phyloP scores from a whole-genome alignment of 495 filamentous ascomycete genomes.

The Rusavskia elegans region DNA sequence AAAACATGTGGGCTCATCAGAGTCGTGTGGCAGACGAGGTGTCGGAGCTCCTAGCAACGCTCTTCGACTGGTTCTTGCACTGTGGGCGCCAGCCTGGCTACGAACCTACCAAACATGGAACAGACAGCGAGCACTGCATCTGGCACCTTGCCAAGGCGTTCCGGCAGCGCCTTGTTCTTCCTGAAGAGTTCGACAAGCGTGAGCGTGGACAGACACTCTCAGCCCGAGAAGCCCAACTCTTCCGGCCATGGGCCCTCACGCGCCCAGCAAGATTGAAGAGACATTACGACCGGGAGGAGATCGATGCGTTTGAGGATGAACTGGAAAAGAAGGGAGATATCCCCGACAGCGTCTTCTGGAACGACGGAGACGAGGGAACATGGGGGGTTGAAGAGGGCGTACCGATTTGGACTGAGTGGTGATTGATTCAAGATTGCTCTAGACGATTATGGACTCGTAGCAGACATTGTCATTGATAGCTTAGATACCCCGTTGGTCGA shows the following conservation, averaged over 20 bases:
- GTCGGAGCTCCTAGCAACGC: slow-evolving; percentile 19
- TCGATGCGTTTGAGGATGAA: not conserved
- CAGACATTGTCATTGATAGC: too few relatives aligned
- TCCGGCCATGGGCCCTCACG: slow-evolving; percentile 12
- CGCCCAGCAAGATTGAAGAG: not conserved
- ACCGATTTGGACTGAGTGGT: not conserved
- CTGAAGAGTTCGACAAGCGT: not conserved
- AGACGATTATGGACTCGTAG: too few relatives aligned
- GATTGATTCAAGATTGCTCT: too few relatives aligned
- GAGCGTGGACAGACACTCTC: not conserved
- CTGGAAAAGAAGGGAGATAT: slow-evolving; percentile 9
- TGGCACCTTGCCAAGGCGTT: slow-evolving; percentile 7
- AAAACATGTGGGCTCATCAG: slow-evolving; percentile 22
- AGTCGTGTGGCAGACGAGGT: slow-evolving; percentile 15
- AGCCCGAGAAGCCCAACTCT: slow-evolving; percentile 9
- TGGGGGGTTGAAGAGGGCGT: slow-evolving; percentile 3
- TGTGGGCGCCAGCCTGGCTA: not conserved
- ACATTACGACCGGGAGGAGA: not conserved
- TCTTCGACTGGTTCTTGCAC: slow-evolving; percentile 13
- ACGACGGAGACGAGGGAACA: slow-evolving; percentile 6
- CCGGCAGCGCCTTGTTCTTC: slow-evolving; percentile 8
- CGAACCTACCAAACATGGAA: not conserved
- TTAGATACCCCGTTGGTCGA: too few relatives aligned
- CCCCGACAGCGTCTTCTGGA: slow-evolving; percentile 13
- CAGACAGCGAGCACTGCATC: not conserved